Base-by-base conservation (phyloP, 1,284 basidiomycete species). In the Termitomyces sp. region DNA sequence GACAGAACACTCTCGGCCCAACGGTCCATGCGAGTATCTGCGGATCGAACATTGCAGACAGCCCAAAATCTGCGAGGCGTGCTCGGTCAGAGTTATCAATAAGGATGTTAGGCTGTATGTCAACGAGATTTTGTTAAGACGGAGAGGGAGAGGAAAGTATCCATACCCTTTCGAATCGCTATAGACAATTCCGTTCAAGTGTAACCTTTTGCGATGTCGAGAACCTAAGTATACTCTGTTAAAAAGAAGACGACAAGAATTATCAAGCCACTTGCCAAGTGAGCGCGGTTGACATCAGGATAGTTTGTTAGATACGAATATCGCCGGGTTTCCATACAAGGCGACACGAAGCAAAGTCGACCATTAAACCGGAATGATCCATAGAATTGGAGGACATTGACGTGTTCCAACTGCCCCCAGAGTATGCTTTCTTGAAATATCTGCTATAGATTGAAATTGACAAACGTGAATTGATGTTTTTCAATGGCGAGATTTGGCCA, bases 301-400 rank as follows among this genome's bases (percentile, higher is more conserved):
- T 54, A 48, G 1, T 42, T 42, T 26, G 56, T 54, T 58, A 62
- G 6, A 40, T 36, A 2, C 17, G 33, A 21, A 64, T n/a, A 41
- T 58, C 54, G 2, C 62, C 61, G 10, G 10, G 61, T 56, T n/a
- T 56, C 58, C 58, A 63, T 61, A 62, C 62, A 63, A 9, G 62
- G 60, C 1, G 62, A 62, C 12, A 64, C 56, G 4, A 64, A 51
- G 12, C 50, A 58, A 2, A 42, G 24, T 36, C 21, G 52, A n/a
- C 15, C 17, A 8, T n/a, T 10, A n/a, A 41, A 49, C 12, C 13
- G 46, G 41, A 52, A 58, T 4, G 61, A 44, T 8, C 63, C 63
- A 34, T 61, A 60, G 28, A 63, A 61, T 5, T 56, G 61, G 3
- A 64, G 48, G 33, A 64, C 33, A 43, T 63, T 63, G 4, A 53